Evolutionary conservation across 2,329 filamentous ascomycete species (phyloP).

Genomic region (Aspergillus alliaceus): DNA sequence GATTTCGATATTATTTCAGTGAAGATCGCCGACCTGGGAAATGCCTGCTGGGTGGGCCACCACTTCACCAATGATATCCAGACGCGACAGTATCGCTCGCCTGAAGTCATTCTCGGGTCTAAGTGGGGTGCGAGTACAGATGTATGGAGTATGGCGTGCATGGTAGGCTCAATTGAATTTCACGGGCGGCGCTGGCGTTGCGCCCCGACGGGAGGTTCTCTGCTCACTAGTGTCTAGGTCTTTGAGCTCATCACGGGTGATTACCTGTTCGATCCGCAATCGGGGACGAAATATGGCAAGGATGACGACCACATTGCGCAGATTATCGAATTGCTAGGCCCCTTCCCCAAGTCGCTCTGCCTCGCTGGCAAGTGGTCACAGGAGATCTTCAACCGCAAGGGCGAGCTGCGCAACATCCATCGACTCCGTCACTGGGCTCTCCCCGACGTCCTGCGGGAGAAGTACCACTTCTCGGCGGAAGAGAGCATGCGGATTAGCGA

Average conservation of each 20-base stretch:
- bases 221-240: constrained; percentile 50
- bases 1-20: constrained; percentile 82
- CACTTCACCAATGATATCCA: constrained; percentile 99
- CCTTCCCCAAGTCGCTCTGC: constrained; percentile 89
- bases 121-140: constrained; percentile 99
- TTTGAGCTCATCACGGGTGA: constrained; percentile 98
- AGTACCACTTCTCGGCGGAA: constrained; percentile 89
- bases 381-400: constrained; percentile 97
- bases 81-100: constrained; percentile 93
- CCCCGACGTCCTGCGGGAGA: constrained; percentile 88
- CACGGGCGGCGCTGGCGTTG: not conserved
- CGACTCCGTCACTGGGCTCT: constrained; percentile 93
- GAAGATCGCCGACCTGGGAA: constrained; percentile 97
- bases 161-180: constrained; percentile 64
- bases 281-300: constrained; percentile 97
- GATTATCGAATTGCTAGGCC: constrained; percentile 93
- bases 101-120: constrained; percentile 91
- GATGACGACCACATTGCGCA: constrained; percentile 99
- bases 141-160: constrained; percentile 98
- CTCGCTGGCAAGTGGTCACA: constrained; percentile 95
- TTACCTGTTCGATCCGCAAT: constrained; percentile 97
- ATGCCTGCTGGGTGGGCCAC: constrained; percentile 97
- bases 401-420: constrained; percentile 96
- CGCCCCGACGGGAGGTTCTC: not conserved
- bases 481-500: constrained; percentile 76